A percentile compares a stretch with the other conserved stretches of the same genome.
phyloP scores from a whole-genome alignment of 2,329 filamentous ascomycete genomes.

The Mariannaea sp. region DNA sequence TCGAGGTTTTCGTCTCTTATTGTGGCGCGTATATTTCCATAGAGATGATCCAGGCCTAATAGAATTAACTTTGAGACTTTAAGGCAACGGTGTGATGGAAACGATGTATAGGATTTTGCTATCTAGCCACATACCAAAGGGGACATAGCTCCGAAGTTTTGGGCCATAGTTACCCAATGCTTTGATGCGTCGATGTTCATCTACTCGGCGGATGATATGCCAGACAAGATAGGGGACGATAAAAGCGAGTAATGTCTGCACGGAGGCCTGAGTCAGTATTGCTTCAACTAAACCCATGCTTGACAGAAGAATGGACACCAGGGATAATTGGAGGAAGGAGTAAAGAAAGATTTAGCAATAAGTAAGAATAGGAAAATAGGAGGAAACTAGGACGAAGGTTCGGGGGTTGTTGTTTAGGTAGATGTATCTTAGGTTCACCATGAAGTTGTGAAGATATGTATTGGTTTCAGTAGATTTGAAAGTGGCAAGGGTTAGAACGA shows the following conservation, averaged over 20 bases:
- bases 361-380: no score
- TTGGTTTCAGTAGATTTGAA: no score
- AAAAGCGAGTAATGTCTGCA: slow-evolving; percentile 46
- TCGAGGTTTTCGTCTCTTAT: slow-evolving; percentile 61
- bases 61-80: background rate
- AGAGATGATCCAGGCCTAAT: slow-evolving; percentile 67
- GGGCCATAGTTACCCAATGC: slow-evolving; percentile 52
- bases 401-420: no score
- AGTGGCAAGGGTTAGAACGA: no score
- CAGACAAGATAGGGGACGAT: slow-evolving; percentile 46
- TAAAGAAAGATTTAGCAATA: no score
- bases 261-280: slow-evolving; percentile 50
- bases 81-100: no score
- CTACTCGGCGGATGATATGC: slow-evolving; percentile 44
- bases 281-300: slow-evolving; percentile 58
- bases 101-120: background rate
- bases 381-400: no score
- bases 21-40: slow-evolving; percentile 57
- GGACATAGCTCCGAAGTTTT: slow-evolving; percentile 44
- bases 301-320: no score
- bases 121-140: slow-evolving; percentile 49
- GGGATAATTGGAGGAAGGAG: no score
- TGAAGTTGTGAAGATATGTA: no score
- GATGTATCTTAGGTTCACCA: no score
- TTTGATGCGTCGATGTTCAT: slow-evolving; percentile 51